Evolutionary conservation across 352 stramenopile species (phyloP).

Genomic region (Pythium dissotocum): DNA sequence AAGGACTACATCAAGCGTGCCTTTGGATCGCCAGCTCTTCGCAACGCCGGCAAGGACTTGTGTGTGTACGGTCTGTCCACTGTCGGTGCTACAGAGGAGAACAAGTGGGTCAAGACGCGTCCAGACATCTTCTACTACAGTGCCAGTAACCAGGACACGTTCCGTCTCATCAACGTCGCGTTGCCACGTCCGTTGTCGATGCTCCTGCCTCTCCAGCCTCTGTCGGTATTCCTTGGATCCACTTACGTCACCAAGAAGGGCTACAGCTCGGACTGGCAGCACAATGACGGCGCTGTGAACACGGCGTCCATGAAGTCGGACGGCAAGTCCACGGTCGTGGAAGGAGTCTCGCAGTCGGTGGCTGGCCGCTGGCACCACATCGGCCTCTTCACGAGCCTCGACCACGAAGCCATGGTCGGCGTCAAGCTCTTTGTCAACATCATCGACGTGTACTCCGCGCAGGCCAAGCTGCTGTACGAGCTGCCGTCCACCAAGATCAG

Average conservation of each 20-base stretch:
- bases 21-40: background rate
- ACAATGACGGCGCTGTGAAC: slow-evolving; percentile 38
- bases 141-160: slow-evolving; percentile 33
- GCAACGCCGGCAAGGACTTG: slow-evolving; percentile 26
- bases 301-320: slow-evolving; percentile 27
- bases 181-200: slow-evolving; percentile 29
- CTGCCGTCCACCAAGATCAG: slow-evolving; percentile 12
- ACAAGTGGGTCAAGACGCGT: slow-evolving; percentile 37
- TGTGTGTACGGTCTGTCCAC: slow-evolving; percentile 35
- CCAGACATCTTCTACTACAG: slow-evolving; percentile 41
- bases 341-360: slow-evolving; percentile 23
- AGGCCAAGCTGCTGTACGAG: slow-evolving; percentile 29
- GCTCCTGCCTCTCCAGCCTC: slow-evolving; percentile 24
- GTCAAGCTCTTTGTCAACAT: slow-evolving; percentile 27
- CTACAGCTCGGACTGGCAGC: slow-evolving; percentile 28
- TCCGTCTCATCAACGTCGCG: slow-evolving; percentile 25
- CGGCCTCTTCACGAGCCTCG: slow-evolving; percentile 23
- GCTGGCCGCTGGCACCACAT: slow-evolving; percentile 34
- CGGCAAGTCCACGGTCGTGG: slow-evolving; percentile 23
- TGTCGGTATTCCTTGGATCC: slow-evolving; percentile 29
- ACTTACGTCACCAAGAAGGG: slow-evolving; percentile 25
- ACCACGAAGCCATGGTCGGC: slow-evolving; percentile 31
- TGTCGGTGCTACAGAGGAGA: slow-evolving; percentile 28
- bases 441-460: slow-evolving; percentile 24
- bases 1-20: slow-evolving; percentile 33